Percentiles rank a stretch among this genome's conserved stretches.
Evolutionary conservation across 2,329 filamentous ascomycete species (phyloP).

Genomic region (Cordyceps tenuipes): DNA sequence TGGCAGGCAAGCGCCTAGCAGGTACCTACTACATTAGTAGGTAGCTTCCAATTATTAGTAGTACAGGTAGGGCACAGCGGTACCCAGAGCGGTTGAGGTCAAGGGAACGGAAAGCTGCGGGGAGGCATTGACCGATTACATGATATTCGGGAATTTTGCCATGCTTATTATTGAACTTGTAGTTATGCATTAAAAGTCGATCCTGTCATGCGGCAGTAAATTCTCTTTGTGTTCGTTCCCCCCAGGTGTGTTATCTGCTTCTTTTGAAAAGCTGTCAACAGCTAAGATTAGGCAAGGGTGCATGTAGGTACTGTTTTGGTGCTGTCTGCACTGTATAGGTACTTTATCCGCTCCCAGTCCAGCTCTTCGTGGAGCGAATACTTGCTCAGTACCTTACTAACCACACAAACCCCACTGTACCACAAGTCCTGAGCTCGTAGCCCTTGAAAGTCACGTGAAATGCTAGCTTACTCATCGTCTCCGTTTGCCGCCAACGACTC

Average conservation of each 20-base stretch:
- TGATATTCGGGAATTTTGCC: background rate
- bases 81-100: background rate
- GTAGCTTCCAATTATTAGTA: too few species aligned
- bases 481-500: background rate
- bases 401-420: background rate
- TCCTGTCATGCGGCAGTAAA: background rate
- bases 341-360: background rate
- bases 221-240: background rate
- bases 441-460: background rate
- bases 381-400: background rate
- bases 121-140: background rate
- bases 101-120: background rate
- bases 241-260: background rate
- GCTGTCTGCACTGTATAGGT: background rate
- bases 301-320: background rate
- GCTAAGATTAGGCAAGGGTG: background rate
- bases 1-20: conserved; percentile 1
- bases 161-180: background rate
- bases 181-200: background rate
- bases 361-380: background rate
- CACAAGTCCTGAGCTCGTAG: background rate
- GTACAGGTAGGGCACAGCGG: too few species aligned
- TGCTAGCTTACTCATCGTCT: background rate
- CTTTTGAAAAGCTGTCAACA: too few species aligned
- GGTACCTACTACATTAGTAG: too few species aligned